Evolutionary conservation across 768 basidiomycete genomes (phyloP), one percentile per base, ranked within the genome.

Genomic region (Naganishia friedmannii): DNA sequence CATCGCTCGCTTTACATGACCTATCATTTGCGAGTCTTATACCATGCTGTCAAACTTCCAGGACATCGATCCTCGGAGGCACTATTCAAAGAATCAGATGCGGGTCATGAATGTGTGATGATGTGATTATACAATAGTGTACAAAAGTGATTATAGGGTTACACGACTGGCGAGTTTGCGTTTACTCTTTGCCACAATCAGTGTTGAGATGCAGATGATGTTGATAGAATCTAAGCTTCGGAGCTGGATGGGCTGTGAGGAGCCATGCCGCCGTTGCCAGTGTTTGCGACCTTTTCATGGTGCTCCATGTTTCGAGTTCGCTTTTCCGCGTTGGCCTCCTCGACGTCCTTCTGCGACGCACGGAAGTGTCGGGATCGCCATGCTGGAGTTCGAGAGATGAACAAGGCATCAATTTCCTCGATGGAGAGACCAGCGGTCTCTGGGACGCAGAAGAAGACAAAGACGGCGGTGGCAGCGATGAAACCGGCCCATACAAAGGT

Each of bases 401-500:
- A 79, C 10, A 80, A 53, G 15, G 77, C 77, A 67, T 80, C 79
- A 69, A 80, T 76, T 70, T 80, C 77, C 60, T 79, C 79, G 53
- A 81, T 79, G 13, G 75, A 72, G 55, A 81, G 73, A 12, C 79
- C 78, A 68, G 76, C 77, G 70, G 80, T 80, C 67, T 81, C 80
- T 57, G 80, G 80, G 53, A 81, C 78, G 68, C 78, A 79, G 73
- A 77, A 73, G 76, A 78, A 79, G 46, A 78, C 77, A 70, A 80
- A 81, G 54, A 74, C 60, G 74, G 76, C 76, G 19, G 66, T 70
- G 21, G 53, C 58, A 55, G 69, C 74, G 67, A 80, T 76, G 68
- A 76, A 78, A 17, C 77, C 79, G 9, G 79, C 76, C 79, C 79
- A 80, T 54, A 79, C 77, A 58, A 80, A 80, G 56, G 77, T 78